These are phyloP conservation scores for Goffeauzyma gilvescens DNA, from an alignment of 768 basidiomycete genomes.

Conservation along the genomic window DNA sequence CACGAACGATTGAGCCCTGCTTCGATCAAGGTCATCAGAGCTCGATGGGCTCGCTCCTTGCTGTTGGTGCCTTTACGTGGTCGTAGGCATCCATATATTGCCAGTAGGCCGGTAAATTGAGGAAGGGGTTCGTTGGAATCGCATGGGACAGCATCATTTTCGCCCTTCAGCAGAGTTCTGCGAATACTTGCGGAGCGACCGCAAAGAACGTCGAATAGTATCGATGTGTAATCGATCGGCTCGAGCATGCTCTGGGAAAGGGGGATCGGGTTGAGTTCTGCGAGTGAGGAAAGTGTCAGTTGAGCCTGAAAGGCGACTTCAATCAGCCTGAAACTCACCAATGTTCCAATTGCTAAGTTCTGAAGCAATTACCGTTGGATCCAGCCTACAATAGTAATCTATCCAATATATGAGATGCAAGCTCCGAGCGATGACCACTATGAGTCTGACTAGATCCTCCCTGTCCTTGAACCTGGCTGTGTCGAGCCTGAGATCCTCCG, in stretches of 20 bases:
- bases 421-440: neutral
- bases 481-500: constrained; percentile 33
- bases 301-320: too few species aligned
- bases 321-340: too few species aligned
- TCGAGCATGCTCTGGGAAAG: too few species aligned
- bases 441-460: neutral
- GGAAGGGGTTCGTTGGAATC: neutral
- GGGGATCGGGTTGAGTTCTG: too few species aligned
- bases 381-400: neutral
- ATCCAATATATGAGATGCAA: neutral
- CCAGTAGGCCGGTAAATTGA: neutral
- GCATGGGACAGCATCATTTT: too few species aligned
- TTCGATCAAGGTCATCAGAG: constrained; percentile 16
- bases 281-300: too few species aligned
- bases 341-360: too few species aligned
- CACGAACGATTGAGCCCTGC: constrained; percentile 13
- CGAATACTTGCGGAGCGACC: too few species aligned
- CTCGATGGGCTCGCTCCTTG: neutral
- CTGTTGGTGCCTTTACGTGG: neutral
- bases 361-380: neutral
- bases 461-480: neutral
- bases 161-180: too few species aligned
- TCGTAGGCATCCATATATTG: neutral
- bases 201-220: too few species aligned
- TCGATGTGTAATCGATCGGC: too few species aligned